Evolutionary conservation across 768 basidiomycete species (phyloP).

Genomic region (Tephrocybe sp.): DNA sequence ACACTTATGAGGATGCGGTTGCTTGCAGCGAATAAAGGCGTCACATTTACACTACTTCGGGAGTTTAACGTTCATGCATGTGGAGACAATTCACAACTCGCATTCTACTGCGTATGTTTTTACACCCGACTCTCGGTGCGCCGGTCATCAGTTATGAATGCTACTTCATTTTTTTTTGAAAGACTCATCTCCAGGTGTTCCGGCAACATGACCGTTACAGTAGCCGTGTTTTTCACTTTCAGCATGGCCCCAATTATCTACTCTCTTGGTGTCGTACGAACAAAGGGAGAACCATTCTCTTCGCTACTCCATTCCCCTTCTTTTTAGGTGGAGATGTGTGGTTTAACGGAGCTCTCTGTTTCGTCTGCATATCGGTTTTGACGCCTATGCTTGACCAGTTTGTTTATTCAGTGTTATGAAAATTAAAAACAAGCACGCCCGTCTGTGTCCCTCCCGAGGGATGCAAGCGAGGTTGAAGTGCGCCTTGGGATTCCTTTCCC

Average conservation of each 20-base stretch:
- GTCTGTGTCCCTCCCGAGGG: constrained; percentile 31
- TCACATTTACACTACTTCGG: constrained; percentile 20
- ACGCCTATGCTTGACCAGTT: constrained; percentile 26
- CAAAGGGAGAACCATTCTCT: constrained; percentile 29
- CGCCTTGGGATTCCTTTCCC: constrained; percentile 45
- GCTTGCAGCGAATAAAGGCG: constrained; percentile 24
- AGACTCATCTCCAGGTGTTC: no score
- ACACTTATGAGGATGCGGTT: constrained; percentile 32
- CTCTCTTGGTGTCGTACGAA: constrained; percentile 37
- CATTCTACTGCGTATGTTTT: constrained; percentile 45
- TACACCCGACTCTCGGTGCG: background rate
- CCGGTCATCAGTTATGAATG: background rate
- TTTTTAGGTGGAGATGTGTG: constrained; percentile 39
- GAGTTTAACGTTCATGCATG: no score
- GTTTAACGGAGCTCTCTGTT: background rate
- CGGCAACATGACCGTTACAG: no score
- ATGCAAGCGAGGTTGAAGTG: constrained; percentile 44
- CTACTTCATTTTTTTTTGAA: no score
- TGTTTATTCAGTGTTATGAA: background rate
- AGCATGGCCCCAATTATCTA: constrained; percentile 35
- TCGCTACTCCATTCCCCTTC: constrained; percentile 44
- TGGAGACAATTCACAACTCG: constrained; percentile 34
- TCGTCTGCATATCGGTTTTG: constrained; percentile 17
- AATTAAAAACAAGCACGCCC: background rate
- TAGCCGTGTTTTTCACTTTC: constrained; percentile 27